Evolutionary conservation across 2,329 filamentous ascomycete genomes (phyloP), one percentile per base, ranked within the genome.

Genomic region (Aspergillus pseudotamarii): DNA sequence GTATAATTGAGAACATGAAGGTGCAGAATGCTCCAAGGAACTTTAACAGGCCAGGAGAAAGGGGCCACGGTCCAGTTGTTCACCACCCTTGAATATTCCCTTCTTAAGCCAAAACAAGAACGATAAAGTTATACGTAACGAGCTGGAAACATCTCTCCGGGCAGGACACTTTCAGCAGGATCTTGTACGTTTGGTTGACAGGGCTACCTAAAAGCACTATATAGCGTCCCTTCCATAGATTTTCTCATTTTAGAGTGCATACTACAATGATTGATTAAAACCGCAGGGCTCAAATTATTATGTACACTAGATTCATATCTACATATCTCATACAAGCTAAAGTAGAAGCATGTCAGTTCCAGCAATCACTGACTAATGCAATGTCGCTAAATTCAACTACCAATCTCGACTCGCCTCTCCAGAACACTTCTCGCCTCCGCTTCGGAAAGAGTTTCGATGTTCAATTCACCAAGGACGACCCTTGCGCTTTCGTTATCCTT

Each of bases 401-500:
- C 75, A 45, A 83, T 71, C 67, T 84, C 82, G 12, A 80, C 78
- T 58, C 82, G 75, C 32, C 76, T 76, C 66, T 82, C 79, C 55
- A 84, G 69, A 10, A 83, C 73, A 61, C 77, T 76, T 62, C 82
- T 77, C 10, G 81, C 82, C 65, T 84, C 82, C 6, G 74, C 73
- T 66, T 82, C 81, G 21, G 75, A 76, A 54, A 84, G 66, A 6
- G 72, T 72, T 38, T 80, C 76, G 46, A 84, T 73, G 8, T 77
- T 77, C 61, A 84, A 68, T 50, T 81, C 78, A 9, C 76, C 73
- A 54, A 84, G 73, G 23, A 81, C 79, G 59, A 76, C 73, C 36
- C 82, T 75, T 10, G 81, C 82, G 58, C 77, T 80, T 63, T 82
- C 81, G 63, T 84, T 84, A 57, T 78, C 80, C 58, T 74, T 78